Conservation (phyloP, 148 eudicot genomes). For the Amaranthus hypochondriacus region DNA sequence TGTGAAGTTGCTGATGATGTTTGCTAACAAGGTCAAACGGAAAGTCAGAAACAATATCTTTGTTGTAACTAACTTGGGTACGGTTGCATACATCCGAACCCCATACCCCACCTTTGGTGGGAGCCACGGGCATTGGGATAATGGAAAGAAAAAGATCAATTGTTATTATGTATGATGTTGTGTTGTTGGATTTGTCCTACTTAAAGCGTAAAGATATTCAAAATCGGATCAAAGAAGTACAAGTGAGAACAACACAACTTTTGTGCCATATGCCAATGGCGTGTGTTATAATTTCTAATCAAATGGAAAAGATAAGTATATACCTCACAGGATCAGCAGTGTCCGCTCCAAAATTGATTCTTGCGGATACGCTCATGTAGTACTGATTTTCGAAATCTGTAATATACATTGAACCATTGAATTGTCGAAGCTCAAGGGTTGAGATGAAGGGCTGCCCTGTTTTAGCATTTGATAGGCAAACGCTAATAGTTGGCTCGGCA, state of each 20-base stretch:
- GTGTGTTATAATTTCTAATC: not conserved
- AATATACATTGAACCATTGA: constrained; percentile 75
- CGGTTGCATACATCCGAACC: too few relatives aligned
- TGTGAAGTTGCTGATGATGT: too few relatives aligned
- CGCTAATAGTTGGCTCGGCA: constrained; percentile 64
- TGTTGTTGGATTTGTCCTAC: too few relatives aligned
- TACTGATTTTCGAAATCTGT: constrained; percentile 65
- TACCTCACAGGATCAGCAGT: constrained; percentile 86
- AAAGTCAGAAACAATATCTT: too few relatives aligned
- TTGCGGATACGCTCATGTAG: constrained; percentile 81
- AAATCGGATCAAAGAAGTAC: not conserved
- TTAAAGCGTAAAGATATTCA: too few relatives aligned
- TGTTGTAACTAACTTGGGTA: too few relatives aligned
- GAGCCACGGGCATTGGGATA: too few relatives aligned
- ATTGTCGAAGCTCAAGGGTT: constrained; percentile 88
- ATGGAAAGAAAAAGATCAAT: too few relatives aligned
- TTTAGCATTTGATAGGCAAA: constrained; percentile 92
- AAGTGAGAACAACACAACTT: not conserved
- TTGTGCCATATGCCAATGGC: not conserved
- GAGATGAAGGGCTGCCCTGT: constrained; percentile 93
- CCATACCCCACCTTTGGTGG: too few relatives aligned
- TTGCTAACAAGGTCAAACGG: too few relatives aligned
- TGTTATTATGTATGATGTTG: too few relatives aligned
- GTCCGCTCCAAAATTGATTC: constrained; percentile 95
- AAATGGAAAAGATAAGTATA: constrained; percentile 1